These are phyloP conservation scores for Sequoiadendron giganteum DNA, from an alignment of 75 land plant species.

Conservation along the genomic window DNA sequence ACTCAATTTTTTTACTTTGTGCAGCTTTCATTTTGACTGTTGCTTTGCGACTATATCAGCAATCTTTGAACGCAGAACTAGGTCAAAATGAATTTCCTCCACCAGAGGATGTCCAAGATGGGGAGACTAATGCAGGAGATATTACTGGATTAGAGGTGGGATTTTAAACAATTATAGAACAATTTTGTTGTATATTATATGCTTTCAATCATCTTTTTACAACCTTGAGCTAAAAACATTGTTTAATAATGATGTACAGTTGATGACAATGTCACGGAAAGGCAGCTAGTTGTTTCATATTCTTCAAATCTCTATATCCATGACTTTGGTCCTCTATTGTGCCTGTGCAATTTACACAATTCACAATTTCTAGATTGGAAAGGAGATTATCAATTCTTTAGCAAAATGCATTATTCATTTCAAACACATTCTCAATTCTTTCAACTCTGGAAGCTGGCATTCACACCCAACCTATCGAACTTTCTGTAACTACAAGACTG, in stretches of 20 bases:
- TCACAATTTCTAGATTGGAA: background rate
- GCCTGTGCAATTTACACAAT: background rate
- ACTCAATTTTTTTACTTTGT: background rate
- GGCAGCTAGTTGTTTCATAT: background rate
- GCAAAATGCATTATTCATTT: background rate
- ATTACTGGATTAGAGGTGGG: conserved; percentile 5
- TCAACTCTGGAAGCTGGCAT: background rate
- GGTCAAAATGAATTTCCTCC: background rate
- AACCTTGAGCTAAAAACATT: background rate
- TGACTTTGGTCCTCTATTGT: background rate
- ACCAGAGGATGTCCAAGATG: conserved; percentile 16
- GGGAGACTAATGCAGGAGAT: conserved; percentile 10
- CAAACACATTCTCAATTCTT: background rate
- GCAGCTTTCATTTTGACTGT: conserved; percentile 12
- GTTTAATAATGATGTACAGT: no score
- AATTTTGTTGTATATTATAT: background rate
- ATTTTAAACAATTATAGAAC: background rate
- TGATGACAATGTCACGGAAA: conserved; percentile 5
- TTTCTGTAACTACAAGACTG: background rate
- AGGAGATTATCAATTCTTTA: background rate
- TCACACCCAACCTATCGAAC: background rate
- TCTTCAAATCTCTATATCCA: background rate
- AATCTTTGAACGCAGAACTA: background rate
- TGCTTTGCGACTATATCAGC: conserved; percentile 4
- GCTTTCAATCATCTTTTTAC: background rate